Base-by-base conservation (phyloP, 352 stramenopile species). In the Pythium rhizo-oryzae region DNA sequence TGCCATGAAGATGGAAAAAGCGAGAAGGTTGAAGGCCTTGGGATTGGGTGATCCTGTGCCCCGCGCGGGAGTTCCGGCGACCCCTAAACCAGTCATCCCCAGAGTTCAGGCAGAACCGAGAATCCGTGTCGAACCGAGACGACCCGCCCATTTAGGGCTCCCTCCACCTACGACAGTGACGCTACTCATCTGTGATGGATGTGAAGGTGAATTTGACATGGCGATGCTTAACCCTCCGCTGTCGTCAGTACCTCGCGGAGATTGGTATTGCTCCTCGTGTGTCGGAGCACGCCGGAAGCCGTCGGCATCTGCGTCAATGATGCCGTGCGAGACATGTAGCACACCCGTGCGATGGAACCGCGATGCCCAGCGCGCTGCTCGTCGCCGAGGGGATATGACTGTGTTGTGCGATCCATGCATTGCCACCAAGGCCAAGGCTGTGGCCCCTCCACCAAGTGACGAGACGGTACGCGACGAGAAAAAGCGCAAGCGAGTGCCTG, bases 181-280 rank as follows among this genome's bases (percentile, higher is more conserved):
- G 3, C 56, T 92, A 13, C 65, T 94, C n/a, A 80, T 94, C 50
- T 94, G 87, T 53, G 84, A 90, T 56, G 82, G 82, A 9, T 94
- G 87, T 55, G 76, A 92, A 5, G 66, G 72, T 21, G 81, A 94
- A 52, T 86, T 77, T 41, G 78, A 90, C 43, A 79, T 87, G 68
- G 67, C 76, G 6, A 69, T 59, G 19, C 53, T 94, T 0, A 23
- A 78, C 44, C 84, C 82, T 39, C 81, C 81, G 1, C 43, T 91
- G 2, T 54, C 53, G 1, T 68, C 68, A 11, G 68, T 87, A 28
- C 80, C 82, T 12, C 76, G 74, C 37, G 81, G 76, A 18, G 74
- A 87, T 28, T 87, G 81, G 80, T 85, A 79, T 53, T 85, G 63
- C 41, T 24, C 60, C 4, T 24, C 49, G 1, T 67, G 60, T 23